phyloP scores from a whole-genome alignment of 805 yeast species.

The Cyberlindnera misumaiensis region DNA sequence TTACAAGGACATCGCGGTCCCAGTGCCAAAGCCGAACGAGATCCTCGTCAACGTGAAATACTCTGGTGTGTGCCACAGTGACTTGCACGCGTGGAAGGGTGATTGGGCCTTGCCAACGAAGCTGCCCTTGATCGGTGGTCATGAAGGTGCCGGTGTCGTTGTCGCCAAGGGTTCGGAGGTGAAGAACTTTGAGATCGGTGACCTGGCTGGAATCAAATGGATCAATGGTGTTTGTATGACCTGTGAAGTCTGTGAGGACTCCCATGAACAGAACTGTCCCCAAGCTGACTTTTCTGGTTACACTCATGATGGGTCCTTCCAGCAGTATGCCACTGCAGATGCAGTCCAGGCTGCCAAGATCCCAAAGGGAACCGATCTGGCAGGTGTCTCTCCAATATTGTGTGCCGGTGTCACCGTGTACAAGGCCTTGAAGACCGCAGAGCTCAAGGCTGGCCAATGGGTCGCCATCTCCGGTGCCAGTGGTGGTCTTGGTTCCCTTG shows the following conservation, averaged over 20 bases:
- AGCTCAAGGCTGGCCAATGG: constrained; percentile 61
- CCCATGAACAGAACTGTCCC: constrained; percentile 61
- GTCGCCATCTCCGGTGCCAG: constrained; percentile 70
- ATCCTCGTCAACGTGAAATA: constrained; percentile 51
- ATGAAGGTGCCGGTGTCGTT: constrained; percentile 63
- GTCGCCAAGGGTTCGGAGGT: constrained; percentile 54
- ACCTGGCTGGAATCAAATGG: constrained; percentile 59
- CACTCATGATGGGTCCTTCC: too few species aligned
- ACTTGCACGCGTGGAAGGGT: constrained; percentile 62
- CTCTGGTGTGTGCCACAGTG: constrained; percentile 64
- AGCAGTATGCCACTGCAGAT: constrained; percentile 83
- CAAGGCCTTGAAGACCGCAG: constrained; percentile 80
- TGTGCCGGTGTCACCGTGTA: constrained; percentile 91
- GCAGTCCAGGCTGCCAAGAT: constrained; percentile 80
- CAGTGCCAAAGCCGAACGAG: constrained; percentile 51
- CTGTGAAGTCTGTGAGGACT: constrained; percentile 50
- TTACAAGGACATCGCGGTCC: constrained; percentile 50
- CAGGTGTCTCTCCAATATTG: constrained; percentile 70
- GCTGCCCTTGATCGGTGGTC: constrained; percentile 59
- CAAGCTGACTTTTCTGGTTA: constrained; percentile 67
- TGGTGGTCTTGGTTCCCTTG: constrained; percentile 69
- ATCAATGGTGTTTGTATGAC: constrained; percentile 54
- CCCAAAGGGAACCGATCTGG: constrained; percentile 67
- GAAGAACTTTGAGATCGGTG: constrained; percentile 50
- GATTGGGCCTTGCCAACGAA: constrained; percentile 44